Conservation (phyloP, 169 alveolate species). For the Cyclospora cayetanensis region DNA sequence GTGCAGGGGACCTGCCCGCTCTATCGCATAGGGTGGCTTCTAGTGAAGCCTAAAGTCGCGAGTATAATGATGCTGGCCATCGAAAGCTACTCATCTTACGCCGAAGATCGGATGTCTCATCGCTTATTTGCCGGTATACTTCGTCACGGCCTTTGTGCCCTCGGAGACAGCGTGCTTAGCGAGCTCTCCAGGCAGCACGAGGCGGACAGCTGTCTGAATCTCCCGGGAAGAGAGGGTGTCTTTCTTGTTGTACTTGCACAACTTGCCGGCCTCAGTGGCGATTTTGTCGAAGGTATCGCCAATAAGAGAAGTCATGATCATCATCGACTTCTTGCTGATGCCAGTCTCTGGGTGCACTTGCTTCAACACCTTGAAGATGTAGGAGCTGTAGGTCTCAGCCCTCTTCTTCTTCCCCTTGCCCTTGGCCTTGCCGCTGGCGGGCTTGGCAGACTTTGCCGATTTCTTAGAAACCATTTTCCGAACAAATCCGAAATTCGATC, state of each 20-base stretch:
- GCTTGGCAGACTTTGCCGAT: conserved; percentile 42
- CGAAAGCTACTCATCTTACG: background rate
- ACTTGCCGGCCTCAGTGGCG: conserved; percentile 96
- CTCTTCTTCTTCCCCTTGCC: conserved; percentile 69
- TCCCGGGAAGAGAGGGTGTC: conserved; percentile 97
- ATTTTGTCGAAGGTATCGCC: conserved; percentile 96
- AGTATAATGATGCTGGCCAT: background rate
- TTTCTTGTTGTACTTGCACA: conserved; percentile 95
- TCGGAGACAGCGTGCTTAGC: conserved; percentile 99
- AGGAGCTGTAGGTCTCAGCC: conserved; percentile 77
- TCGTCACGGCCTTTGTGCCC: conserved; percentile 99
- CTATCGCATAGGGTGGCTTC: conserved; percentile 27
- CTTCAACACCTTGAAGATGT: conserved; percentile 98
- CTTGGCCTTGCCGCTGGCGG: conserved; percentile 56
- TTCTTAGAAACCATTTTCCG: conserved; percentile 62
- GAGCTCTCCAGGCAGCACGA: conserved; percentile 99
- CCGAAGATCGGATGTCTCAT: background rate
- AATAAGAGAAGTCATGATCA: conserved; percentile 98
- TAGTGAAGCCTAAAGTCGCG: conserved; percentile 65
- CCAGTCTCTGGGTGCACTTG: conserved; percentile 98
- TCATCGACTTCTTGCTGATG: conserved; percentile 97
- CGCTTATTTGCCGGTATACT: conserved; percentile 87
- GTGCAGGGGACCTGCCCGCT: background rate
- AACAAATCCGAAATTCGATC: background rate
- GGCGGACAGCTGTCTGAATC: conserved; percentile 99